Evolutionary conservation across 2,329 filamentous ascomycete genomes (phyloP), one percentile per base, ranked within the genome.

Genomic region (Elsinoe ampelina): DNA sequence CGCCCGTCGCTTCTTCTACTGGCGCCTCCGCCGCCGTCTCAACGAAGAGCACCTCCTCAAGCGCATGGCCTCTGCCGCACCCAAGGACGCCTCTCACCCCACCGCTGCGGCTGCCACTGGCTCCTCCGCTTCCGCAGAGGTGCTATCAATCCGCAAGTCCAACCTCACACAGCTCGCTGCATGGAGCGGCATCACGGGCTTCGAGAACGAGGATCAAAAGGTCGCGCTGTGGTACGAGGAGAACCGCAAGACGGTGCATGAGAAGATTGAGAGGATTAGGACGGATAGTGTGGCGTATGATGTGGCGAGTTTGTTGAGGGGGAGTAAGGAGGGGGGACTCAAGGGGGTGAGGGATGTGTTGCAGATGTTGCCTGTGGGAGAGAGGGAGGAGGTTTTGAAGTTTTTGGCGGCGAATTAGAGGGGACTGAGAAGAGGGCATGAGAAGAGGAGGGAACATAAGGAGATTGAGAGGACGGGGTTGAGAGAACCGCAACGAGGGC

Each of bases 21-120:
- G 95, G 93, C 92, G 93, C 74, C 85, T 96, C 61, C 91, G 95
- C 73, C 87, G 93, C 70, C 84, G 93, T 75, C 80, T 98, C 70
- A 97, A 95, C 74, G 93, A 98, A 77, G 93, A 98, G 76, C 89
- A 95, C 73, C 89, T 98, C 65, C 80, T 98, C 71, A 93, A 91
- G 77, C 89, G 89, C 74, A 89, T 98, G 81, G 77, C 73, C 1
- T 63, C 69, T 38, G 68, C 72, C 5, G 71, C 74, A 65, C 54
- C 54, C 11, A 30, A 36, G 20, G 54, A 56, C 32, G 30, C 30
- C 2, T 52, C 48, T 2, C 48, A 52, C 48, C 48, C 48, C 30
- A 22, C 39, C 8, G 39, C 54, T 3, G 5, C 20, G 13, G 41
- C 39, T 6, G 41, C 54, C 15, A 42, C 54, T 5, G 41, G 38